Evolutionary conservation across 2,329 filamentous ascomycete species (phyloP), one percentile per base, ranked within the genome.

Genomic region (Pseudocercospora fuligena): DNA sequence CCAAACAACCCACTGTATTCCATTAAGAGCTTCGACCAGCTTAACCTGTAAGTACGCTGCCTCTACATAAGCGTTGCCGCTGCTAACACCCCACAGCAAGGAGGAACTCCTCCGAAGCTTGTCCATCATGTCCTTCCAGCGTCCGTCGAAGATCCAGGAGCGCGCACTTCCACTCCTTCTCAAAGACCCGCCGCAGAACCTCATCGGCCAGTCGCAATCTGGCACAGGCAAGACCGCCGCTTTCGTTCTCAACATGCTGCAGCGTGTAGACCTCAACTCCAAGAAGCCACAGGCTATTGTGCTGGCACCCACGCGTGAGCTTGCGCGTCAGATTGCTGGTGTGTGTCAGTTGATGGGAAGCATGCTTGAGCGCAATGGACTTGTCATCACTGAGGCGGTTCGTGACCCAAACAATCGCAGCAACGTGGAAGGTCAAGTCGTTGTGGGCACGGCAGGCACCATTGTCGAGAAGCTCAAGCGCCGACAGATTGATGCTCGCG

Each of bases 141-240:
- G 96, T 80, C 95, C 95, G 0, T 98, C 95, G 64, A 99, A 99
- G 83, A 97, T 99, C 72, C 95, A 99, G 83, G 95, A 97, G 80
- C 92, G 91, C 73, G 95, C 95, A 1, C 87, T 99, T 19, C 95
- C 95, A 29, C 86, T 99, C 63, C 91, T 99, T 76, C 87, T 99
- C 70, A 83, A 87, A 73, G 85, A 97, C 76, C 94, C 95, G n/a
- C 91, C 94, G 0, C 86, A 86, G 71, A 98, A 98, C 81, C 91
- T 99, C 87, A 94, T 99, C 76, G 95, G 94, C 3, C 95, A 99
- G 81, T 99, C 95, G n/a, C 95, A 99, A 80, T 99, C 95, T 1
- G 95, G 95, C 73, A 99, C 95, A 21, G 95, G 95, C 76, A 99
- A 99, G 85, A 99, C 95, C 0, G 95, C 94, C 21, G 95, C 95